Percentiles rank a stretch among this genome's conserved stretches.
phyloP scores from a whole-genome alignment of 1,284 basidiomycete species.

The Cutaneotrichosporon sp. region DNA sequence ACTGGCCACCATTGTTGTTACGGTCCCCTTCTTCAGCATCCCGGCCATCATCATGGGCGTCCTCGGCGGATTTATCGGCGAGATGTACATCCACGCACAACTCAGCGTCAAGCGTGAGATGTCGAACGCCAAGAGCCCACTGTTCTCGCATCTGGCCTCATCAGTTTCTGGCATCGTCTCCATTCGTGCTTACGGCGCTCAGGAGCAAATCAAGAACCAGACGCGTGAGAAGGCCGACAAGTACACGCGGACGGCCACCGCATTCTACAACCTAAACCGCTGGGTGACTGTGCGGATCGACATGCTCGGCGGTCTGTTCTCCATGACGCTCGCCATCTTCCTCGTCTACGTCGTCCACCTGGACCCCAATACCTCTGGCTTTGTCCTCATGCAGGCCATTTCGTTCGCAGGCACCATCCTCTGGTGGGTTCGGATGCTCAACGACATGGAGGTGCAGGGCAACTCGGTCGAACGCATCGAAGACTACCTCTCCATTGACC shows the following conservation, averaged over 20 bases:
- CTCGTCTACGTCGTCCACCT: conserved; percentile 45
- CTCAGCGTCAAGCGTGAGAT: conserved; percentile 69
- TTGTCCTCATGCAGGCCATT: conserved; percentile 52
- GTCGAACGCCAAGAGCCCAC: conserved; percentile 65
- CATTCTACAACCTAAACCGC: conserved; percentile 52
- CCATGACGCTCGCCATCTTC: conserved; percentile 43
- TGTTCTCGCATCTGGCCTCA: conserved; percentile 69
- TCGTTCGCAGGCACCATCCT: conserved; percentile 48
- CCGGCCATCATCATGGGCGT: conserved; percentile 53
- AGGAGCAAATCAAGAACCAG: conserved; percentile 46
- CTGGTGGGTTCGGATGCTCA: conserved; percentile 47
- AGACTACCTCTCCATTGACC: conserved; percentile 68
- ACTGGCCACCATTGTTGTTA: conserved; percentile 56
- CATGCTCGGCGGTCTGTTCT: conserved; percentile 51
- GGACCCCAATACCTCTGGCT: conserved; percentile 49
- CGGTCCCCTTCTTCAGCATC: conserved; percentile 56
- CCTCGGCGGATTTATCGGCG: conserved; percentile 57
- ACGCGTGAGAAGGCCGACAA: conserved; percentile 48
- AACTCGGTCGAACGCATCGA: conserved; percentile 68
- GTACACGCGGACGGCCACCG: conserved; percentile 50
- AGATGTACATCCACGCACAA: conserved; percentile 65
- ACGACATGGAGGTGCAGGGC: conserved; percentile 54
- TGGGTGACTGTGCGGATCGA: conserved; percentile 52
- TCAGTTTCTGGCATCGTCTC: conserved; percentile 64
- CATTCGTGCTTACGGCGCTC: conserved; percentile 53